Base-by-base conservation (phyloP, 345 rosid species). In the Melastoma malabathricum region DNA sequence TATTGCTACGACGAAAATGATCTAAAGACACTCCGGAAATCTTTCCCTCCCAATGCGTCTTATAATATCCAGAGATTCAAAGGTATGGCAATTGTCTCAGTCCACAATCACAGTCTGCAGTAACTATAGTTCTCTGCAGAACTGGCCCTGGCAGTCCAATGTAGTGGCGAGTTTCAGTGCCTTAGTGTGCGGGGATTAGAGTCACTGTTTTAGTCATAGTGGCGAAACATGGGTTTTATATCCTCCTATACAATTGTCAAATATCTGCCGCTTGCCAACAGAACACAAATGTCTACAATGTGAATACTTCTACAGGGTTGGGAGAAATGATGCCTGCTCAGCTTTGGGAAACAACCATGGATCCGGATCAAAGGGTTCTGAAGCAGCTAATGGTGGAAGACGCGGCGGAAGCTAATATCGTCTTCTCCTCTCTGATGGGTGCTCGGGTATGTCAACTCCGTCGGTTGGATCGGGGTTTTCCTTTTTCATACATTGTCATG, bases 301-400 rank as follows among this genome's bases (percentile, higher is more conserved):
- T 54, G 57, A n/a, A 10, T 47, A 18, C 48, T 56, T 58, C 49
- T 57, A 62, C 66, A 93, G 99, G 97, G 15, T 72, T 88, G 73
- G 97, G 99, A 71, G 97, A 93, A 76, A 93, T 93, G 99, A 88
- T 93, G 99, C 97, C 99, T 55, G 41, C 15, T 14, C 99, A 93
- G 71, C 78, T 93, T 10, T 93, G 99, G 97, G 97, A 88, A 67
- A 93, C 99, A 55, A 93, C 97, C 3, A 60, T 93, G 95, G 77
- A 88, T 77, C 95, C 95, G 18, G 82, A 85, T 31, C 73, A 49
- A 65, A 79, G 99, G 72, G 46, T 88, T 57, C 68, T 93, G 62
- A 88, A 78, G 82, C 95, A 74, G 67, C 64, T 93, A 52, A 81
- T 76, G 15, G 74, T 93, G 2, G 92, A 88, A 51, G 97, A 93